These are phyloP conservation scores for Phytophthora pinifolia DNA, from an alignment of 352 stramenopile genomes.

Conservation along the genomic window DNA sequence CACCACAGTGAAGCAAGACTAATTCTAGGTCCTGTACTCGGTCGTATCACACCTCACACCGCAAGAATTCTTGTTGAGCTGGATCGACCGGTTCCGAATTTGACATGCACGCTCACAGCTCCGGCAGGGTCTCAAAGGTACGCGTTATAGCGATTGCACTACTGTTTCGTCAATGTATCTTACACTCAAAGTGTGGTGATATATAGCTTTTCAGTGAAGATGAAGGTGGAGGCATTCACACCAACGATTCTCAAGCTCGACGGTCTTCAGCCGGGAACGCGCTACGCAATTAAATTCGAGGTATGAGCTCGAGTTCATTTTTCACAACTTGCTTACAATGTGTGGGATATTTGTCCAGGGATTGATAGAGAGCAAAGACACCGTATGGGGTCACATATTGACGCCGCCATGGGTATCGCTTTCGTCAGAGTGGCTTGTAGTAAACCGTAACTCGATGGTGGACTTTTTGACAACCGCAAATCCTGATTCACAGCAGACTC, in stretches of 20 bases:
- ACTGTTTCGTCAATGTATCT: background rate
- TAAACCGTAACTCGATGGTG: constrained; percentile 42
- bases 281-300: constrained; percentile 63
- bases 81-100: constrained; percentile 40
- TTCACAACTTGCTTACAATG: background rate
- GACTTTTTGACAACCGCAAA: constrained; percentile 21
- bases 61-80: constrained; percentile 65
- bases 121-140: constrained; percentile 36
- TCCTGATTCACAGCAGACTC: constrained; percentile 1
- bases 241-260: constrained; percentile 69
- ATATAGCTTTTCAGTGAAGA: constrained; percentile 24
- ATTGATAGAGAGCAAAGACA: constrained; percentile 28
- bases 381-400: constrained; percentile 32
- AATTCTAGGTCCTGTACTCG: constrained; percentile 63
- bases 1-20: constrained; percentile 40
- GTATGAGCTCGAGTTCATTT: constrained; percentile 17
- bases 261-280: constrained; percentile 46
- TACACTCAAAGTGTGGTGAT: background rate
- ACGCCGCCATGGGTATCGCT: constrained; percentile 42
- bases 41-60: constrained; percentile 51
- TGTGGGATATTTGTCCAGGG: constrained; percentile 26
- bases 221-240: constrained; percentile 43
- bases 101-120: constrained; percentile 43
- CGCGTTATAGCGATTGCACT: background rate
- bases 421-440: constrained; percentile 53